Evolutionary conservation across 2,329 filamentous ascomycete species (phyloP).

Genomic region (Ceratocystis papillata): DNA sequence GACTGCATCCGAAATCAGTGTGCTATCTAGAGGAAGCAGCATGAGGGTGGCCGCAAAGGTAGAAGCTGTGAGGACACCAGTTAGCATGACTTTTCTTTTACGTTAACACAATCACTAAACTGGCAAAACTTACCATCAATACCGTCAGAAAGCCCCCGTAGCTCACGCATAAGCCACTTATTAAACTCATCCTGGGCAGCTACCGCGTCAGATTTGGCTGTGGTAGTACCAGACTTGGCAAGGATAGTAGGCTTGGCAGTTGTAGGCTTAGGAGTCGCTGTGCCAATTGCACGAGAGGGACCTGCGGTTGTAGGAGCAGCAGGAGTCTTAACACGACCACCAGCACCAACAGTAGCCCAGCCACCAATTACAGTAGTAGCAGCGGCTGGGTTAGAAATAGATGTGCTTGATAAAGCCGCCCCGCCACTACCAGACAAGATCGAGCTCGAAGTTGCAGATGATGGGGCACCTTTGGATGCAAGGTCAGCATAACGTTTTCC

Average conservation of each 20-base stretch:
- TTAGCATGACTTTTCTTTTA: conserved; percentile 8
- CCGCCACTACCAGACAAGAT: conserved; percentile 29
- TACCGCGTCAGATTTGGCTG: conserved; percentile 32
- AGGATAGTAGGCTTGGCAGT: conserved; percentile 43
- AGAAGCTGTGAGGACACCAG: conserved; percentile 46
- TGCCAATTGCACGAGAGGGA: conserved; percentile 35
- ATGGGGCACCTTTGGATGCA: conserved; percentile 57
- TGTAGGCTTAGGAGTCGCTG: conserved; percentile 36
- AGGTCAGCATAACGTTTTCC: conserved; percentile 93
- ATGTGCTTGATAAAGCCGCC: conserved; percentile 37
- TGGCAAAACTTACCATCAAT: conserved; percentile 40
- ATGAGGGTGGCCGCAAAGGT: conserved; percentile 68
- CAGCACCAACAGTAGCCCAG: conserved; percentile 91
- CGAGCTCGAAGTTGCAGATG: conserved; percentile 31
- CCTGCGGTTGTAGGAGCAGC: neutral
- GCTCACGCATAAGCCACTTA: conserved; percentile 77
- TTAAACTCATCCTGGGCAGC: conserved; percentile 78
- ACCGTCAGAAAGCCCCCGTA: conserved; percentile 56
- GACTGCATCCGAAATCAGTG: conserved; percentile 80
- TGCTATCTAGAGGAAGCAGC: conserved; percentile 62
- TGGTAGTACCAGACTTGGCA: conserved; percentile 39
- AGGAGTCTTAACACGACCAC: conserved; percentile 78
- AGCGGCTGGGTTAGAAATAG: conserved; percentile 67
- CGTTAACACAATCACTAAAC: conserved; percentile 26
- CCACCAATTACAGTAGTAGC: conserved; percentile 76